These are phyloP conservation scores for Saccharomyces hybrid DNA, from an alignment of 1,139 yeast genomes.

Conservation along the genomic window DNA sequence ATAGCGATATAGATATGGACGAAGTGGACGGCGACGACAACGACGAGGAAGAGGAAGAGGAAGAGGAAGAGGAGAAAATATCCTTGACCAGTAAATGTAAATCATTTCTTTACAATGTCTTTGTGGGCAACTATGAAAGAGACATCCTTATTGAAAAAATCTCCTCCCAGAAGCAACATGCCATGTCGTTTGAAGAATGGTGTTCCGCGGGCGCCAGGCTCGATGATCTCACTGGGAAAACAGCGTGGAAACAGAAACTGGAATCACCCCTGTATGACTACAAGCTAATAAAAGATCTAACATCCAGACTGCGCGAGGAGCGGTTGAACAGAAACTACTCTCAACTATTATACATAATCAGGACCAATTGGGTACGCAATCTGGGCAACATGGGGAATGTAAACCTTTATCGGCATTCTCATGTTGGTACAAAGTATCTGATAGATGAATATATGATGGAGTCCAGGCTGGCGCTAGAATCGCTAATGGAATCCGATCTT, in stretches of 20 bases:
- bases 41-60: too few relatives aligned
- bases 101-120: slow-evolving; percentile 10
- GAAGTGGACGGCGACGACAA: neutral
- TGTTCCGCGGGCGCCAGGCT: slow-evolving; percentile 51
- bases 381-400: slow-evolving; percentile 86
- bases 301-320: slow-evolving; percentile 56
- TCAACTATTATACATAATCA: slow-evolving; percentile 57
- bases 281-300: slow-evolving; percentile 46
- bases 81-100: slow-evolving; percentile 3
- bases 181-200: slow-evolving; percentile 72
- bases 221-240: slow-evolving; percentile 53
- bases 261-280: slow-evolving; percentile 68
- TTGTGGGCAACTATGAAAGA: slow-evolving; percentile 18
- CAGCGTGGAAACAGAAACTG: slow-evolving; percentile 61
- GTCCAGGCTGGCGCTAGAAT: slow-evolving; percentile 56
- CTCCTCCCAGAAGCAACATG: slow-evolving; percentile 46
- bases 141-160: slow-evolving; percentile 33
- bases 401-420: slow-evolving; percentile 66
- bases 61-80: neutral
- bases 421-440: slow-evolving; percentile 76
- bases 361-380: slow-evolving; percentile 83
- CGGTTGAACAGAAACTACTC: slow-evolving; percentile 51
- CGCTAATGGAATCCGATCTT: slow-evolving; percentile 39
- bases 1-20: neutral
- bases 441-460: slow-evolving; percentile 84